Evolutionary conservation across 176 grass and related monocot species (phyloP).

Genomic region (Dendrocalamus sinicus): DNA sequence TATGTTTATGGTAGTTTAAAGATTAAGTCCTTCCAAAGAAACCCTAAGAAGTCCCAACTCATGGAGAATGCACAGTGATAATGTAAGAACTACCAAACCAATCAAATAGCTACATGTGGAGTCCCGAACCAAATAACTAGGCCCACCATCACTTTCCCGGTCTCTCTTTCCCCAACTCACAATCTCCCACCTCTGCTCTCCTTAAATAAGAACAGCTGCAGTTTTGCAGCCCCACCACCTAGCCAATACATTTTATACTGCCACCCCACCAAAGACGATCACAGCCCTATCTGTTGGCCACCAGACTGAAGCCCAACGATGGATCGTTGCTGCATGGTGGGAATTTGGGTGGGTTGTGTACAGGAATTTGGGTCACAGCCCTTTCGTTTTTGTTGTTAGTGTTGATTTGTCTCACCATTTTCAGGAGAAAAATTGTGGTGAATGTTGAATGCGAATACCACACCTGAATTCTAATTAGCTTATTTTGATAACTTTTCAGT

Average conservation of each 20-base stretch:
- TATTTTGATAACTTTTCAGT: background rate
- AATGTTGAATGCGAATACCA: background rate
- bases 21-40: background rate
- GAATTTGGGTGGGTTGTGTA: background rate
- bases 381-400: background rate
- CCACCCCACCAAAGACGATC: background rate
- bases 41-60: background rate
- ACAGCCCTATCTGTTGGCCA: too few relatives aligned
- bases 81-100: conserved; percentile 12
- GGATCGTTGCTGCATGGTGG: background rate
- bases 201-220: conserved; percentile 10
- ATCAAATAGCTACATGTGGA: background rate
- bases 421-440: background rate
- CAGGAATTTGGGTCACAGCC: background rate
- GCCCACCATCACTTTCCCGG: background rate
- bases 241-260: background rate
- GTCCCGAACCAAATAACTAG: background rate
- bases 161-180: background rate
- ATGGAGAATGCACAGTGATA: background rate
- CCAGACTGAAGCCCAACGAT: background rate
- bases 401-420: background rate
- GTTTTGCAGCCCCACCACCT: background rate
- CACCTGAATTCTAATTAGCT: background rate
- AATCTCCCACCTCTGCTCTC: background rate
- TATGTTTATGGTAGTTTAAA: background rate